Evolutionary conservation across 495 filamentous ascomycete species (phyloP), one percentile per base, ranked within the genome.

Genomic region (Clohesyomyces aquaticus): DNA sequence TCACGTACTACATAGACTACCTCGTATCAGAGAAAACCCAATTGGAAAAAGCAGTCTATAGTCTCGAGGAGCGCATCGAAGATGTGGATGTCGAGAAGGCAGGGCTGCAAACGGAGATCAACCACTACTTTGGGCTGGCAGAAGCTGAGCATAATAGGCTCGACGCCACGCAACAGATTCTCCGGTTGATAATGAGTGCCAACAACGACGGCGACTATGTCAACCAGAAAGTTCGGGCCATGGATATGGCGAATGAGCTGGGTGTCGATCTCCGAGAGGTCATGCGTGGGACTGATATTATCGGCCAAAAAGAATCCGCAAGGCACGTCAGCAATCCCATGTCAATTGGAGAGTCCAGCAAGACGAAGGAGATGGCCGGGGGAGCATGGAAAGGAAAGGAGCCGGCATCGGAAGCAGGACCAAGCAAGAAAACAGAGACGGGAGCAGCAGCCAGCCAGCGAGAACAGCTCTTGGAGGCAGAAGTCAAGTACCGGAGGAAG

Each of bases 1-100:
- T 59, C 14, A 23, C 26, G 46, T 23, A 51, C 56, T 59, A 49
- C 56, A 50, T 59, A 26, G 46, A 49, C 25, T 49, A 42, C 23
- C 27, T 59, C 10, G 27, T 41, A 10, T n/a, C 12, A n/a, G 26
- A 32, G n/a, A 55, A 55, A 16, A 16, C 19, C 16, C 21, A 18
- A 18, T n/a, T 19, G 29, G 26, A n/a, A 19, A 23, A 22, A 23
- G 52, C 38, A 4, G n/a, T 41, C 18, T 23, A 19, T 4, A 43
- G 23, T 11, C 19, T 41, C 9, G 52, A 55, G 21, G 52, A 38
- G 21, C 25, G 22, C 4, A 19, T 55, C 11, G 52, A 55, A 21
- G 29, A 55, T 43, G 35, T 21, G n/a, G 52, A 55, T 9, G 52
- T 55, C 1, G 12, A n/a, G 6, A 55, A 55, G 29, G 52, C 52